phyloP scores from a whole-genome alignment of 345 rosid genomes.

The Pistacia atlantica region DNA sequence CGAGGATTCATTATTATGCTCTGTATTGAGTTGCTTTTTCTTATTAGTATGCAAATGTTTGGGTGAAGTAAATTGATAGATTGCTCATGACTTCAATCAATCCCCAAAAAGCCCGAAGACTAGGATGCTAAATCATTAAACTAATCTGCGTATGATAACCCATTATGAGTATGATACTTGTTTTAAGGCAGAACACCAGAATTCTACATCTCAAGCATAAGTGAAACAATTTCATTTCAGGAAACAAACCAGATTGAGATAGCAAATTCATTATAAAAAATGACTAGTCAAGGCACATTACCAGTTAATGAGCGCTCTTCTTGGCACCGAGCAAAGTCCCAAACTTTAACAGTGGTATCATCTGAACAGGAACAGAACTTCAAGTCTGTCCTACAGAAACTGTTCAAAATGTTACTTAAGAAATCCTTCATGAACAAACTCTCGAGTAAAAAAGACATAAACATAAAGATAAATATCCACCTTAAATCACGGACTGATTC shows the following conservation, averaged over 20 bases:
- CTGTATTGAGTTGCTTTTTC: not conserved
- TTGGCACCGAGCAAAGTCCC: constrained; percentile 96
- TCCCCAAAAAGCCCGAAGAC: too few relatives aligned
- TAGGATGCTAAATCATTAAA: too few relatives aligned
- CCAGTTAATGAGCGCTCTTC: constrained; percentile 92
- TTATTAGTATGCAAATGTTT: not conserved
- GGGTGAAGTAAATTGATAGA: too few relatives aligned
- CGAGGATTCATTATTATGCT: not conserved
- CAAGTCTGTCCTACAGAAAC: constrained; percentile 97
- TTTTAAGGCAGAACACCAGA: not conserved
- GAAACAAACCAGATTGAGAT: constrained; percentile 1
- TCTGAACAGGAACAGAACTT: constrained; percentile 98
- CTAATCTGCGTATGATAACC: too few relatives aligned
- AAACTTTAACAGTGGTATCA: constrained; percentile 94
- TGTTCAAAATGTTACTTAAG: constrained; percentile 42
- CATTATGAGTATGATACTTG: not conserved
- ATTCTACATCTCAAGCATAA: constrained; percentile 6
- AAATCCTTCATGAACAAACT: constrained; percentile 7
- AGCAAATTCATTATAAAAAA: constrained; percentile 11
- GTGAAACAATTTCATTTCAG: not conserved
- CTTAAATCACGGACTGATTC: constrained; percentile 93
- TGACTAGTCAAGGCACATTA: constrained; percentile 54
- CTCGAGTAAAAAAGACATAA: not conserved
- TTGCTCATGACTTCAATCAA: too few relatives aligned
- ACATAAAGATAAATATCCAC: constrained; percentile 33